These are phyloP conservation scores for Yarrowia keelungensis DNA, from an alignment of 805 yeast genomes.

Conservation along the genomic window DNA sequence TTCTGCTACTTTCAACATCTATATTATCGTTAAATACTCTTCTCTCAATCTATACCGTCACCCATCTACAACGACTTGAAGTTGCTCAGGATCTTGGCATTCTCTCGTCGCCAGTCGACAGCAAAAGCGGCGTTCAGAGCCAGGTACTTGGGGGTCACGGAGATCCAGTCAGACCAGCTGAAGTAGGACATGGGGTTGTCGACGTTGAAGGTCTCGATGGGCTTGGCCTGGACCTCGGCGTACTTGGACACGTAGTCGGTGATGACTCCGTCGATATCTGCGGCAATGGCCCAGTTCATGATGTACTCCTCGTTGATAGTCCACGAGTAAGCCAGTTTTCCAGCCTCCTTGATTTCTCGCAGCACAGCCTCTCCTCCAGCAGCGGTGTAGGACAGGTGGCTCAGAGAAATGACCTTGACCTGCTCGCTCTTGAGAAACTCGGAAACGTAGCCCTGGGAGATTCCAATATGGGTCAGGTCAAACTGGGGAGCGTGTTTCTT, in stretches of 20 bases:
- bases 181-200: slow-evolving; percentile 37
- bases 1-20: neutral
- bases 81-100: slow-evolving; percentile 17
- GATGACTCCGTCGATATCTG: slow-evolving; percentile 53
- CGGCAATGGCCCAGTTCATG: slow-evolving; percentile 52
- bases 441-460: slow-evolving; percentile 50
- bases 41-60: neutral
- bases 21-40: neutral
- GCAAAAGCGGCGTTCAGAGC: slow-evolving; percentile 17
- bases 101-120: slow-evolving; percentile 26
- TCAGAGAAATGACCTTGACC: slow-evolving; percentile 64
- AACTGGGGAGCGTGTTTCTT: slow-evolving; percentile 51
- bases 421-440: slow-evolving; percentile 55
- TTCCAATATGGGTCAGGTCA: slow-evolving; percentile 52
- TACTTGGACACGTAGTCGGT: slow-evolving; percentile 50
- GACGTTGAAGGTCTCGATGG: slow-evolving; percentile 33
- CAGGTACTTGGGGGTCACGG: slow-evolving; percentile 22
- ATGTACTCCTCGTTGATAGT: slow-evolving; percentile 55
- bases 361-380: slow-evolving; percentile 50
- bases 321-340: slow-evolving; percentile 58
- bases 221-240: slow-evolving; percentile 18
- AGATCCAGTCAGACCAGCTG: slow-evolving; percentile 28
- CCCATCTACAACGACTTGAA: slow-evolving; percentile 8
- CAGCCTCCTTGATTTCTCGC: slow-evolving; percentile 48
- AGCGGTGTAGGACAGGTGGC: slow-evolving; percentile 55